Evolutionary conservation across 2,329 filamentous ascomycete genomes (phyloP).

Genomic region (Dothideomycetes sp.): DNA sequence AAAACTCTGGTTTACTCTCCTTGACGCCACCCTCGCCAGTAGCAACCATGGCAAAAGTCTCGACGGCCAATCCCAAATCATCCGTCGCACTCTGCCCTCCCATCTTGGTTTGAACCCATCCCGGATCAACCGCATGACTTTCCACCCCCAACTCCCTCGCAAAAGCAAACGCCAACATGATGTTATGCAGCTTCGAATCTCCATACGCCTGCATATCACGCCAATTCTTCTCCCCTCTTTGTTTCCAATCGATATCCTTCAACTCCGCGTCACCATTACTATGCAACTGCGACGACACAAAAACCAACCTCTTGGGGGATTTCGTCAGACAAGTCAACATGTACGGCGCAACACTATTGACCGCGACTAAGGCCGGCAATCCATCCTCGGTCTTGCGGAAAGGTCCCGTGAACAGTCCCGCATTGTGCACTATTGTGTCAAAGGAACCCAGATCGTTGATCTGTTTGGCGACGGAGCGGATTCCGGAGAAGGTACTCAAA

Average conservation of each 20-base stretch:
- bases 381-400: constrained; percentile 37
- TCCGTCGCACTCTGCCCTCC: constrained; percentile 38
- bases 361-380: constrained; percentile 43
- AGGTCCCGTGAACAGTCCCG: constrained; percentile 40
- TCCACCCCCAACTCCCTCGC: constrained; percentile 39
- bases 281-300: constrained; percentile 45
- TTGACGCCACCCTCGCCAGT: constrained; percentile 32
- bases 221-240: constrained; percentile 23
- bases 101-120: constrained; percentile 38
- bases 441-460: constrained; percentile 43
- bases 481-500: constrained; percentile 42
- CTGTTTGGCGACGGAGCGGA: constrained; percentile 42
- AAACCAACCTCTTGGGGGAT: constrained; percentile 43
- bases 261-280: constrained; percentile 36
- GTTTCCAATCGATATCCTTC: constrained; percentile 32
- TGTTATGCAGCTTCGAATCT: constrained; percentile 49
- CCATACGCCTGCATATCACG: constrained; percentile 37
- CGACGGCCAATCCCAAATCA: constrained; percentile 38
- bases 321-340: constrained; percentile 44
- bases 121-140: constrained; percentile 39
- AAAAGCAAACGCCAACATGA: constrained; percentile 48
- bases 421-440: constrained; percentile 51
- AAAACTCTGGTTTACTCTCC: constrained; percentile 32
- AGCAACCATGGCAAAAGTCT: constrained; percentile 39
- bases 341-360: constrained; percentile 51